These are phyloP conservation scores for Lasiodiplodia gonubiensis DNA, from an alignment of 2,329 filamentous ascomycete genomes.

Conservation along the genomic window DNA sequence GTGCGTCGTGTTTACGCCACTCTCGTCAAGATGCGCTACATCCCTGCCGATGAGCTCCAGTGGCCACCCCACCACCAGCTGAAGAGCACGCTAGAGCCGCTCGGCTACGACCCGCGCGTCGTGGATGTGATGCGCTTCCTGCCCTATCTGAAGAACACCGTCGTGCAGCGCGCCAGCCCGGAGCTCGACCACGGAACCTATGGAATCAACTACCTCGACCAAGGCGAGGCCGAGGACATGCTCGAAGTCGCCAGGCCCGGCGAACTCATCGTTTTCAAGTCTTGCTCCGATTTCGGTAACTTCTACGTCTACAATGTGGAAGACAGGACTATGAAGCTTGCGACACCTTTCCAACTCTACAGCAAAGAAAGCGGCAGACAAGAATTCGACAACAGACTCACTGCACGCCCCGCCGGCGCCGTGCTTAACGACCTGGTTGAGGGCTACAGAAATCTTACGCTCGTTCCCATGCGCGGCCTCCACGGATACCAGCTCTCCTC, in stretches of 20 bases:
- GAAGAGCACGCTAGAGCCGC: conserved; percentile 4
- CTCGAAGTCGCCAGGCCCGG: conserved; percentile 10
- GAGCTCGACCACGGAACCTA: conserved; percentile 73
- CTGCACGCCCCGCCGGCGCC: background rate
- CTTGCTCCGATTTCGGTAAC: conserved; percentile 25
- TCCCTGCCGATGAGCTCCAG: conserved; percentile 27
- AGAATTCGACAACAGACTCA: conserved; percentile 11
- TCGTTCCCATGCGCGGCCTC: conserved; percentile 23
- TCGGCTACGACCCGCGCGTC: conserved; percentile 17
- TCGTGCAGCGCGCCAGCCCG: conserved; percentile 93
- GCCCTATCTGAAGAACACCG: conserved; percentile 63
- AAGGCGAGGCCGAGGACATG: conserved; percentile 27
- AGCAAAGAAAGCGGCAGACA: conserved; percentile 13
- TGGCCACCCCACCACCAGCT: conserved; percentile 28
- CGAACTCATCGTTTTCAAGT: conserved; percentile 26
- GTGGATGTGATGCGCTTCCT: conserved; percentile 23
- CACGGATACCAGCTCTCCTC: conserved; percentile 23
- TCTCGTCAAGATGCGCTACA: conserved; percentile 31
- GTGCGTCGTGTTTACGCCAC: conserved; percentile 30
- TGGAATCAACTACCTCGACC: conserved; percentile 27
- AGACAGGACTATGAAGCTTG: conserved; percentile 20
- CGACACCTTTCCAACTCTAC: conserved; percentile 25
- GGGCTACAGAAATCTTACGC: conserved; percentile 15
- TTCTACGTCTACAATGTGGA: conserved; percentile 26
- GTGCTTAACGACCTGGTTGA: conserved; percentile 22